Evolutionary conservation across 2,329 filamentous ascomycete genomes (phyloP), one percentile per base, ranked within the genome.

Genomic region (Xylariaceae sp.): DNA sequence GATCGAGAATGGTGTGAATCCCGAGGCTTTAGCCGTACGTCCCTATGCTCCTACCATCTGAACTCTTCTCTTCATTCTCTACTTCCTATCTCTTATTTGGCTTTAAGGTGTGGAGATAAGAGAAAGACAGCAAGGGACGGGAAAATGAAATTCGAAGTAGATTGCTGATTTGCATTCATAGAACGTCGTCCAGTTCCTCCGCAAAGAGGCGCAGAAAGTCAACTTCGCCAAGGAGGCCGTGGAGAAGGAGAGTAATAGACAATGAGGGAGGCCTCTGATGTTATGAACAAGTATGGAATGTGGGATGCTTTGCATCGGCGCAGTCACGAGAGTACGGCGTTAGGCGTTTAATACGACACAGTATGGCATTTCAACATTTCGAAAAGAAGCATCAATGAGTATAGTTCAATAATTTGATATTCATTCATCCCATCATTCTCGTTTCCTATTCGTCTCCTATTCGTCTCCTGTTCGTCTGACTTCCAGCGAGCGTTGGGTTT

Each of bases 1-100:
- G 69, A 95, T 99, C 60, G 94, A 99, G 71, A 96, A 96, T 65
- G 94, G 94, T 12, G 90, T 97, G 30, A 96, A 96, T 65, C 94
- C 94, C 0, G 92, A 97, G 68, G 94, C 92, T 1, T 75, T 99
- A 31, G 91, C 92, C 19, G 94, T 97, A 78, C 65, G 89, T 63
- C 18, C 17, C 32, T 31, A 17, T 22, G 64, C 89, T 63, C 17
- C 22, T 33, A 27, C 17, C 22, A 19, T 35, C 15, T 15, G 39
- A 10, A 17, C 36, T 15, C 58, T 46, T 45, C 15, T 35, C 32
- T 5, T 30, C 43, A 14, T 19, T 41, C 12, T 27, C 11, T 44
- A 31, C 17, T 30, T 42, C 35, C 35, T 18, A 10, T 30, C 14
- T 30, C 35, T 14, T 19, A n/a, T 43, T 36, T 31, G 11, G 10